Evolutionary conservation across 2,329 filamentous ascomycete genomes (phyloP).

Genomic region (Scedosporium aurantiacum): DNA sequence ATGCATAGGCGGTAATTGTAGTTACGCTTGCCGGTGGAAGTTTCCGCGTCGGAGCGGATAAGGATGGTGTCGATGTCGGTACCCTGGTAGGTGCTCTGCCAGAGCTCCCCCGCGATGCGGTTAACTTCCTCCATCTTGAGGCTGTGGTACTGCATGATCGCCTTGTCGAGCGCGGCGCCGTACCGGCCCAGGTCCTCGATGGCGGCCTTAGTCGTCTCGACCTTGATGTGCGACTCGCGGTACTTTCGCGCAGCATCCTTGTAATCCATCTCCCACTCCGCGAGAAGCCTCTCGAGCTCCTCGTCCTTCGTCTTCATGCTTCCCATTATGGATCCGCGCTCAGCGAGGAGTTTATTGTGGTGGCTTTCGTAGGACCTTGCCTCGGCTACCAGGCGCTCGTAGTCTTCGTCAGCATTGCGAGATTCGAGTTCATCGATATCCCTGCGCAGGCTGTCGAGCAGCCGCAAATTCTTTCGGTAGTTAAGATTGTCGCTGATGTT

Average conservation of each 20-base stretch:
- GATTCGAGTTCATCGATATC: constrained; percentile 67
- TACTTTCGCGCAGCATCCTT: constrained; percentile 70
- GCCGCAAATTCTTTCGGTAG: constrained; percentile 64
- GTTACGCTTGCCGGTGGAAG: constrained; percentile 57
- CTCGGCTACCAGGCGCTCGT: constrained; percentile 61
- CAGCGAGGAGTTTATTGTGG: constrained; percentile 58
- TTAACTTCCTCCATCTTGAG: constrained; percentile 99
- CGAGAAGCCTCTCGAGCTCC: constrained; percentile 59
- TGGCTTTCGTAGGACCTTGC: constrained; percentile 55
- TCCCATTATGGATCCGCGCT: constrained; percentile 64
- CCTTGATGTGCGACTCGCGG: constrained; percentile 78
- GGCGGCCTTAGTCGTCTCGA: constrained; percentile 84
- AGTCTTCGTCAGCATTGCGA: constrained; percentile 74
- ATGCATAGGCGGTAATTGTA: constrained; percentile 99
- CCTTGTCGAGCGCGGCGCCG: constrained; percentile 75
- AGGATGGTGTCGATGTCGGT: constrained; percentile 95
- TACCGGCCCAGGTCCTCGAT: constrained; percentile 84
- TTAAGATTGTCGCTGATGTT: constrained; percentile 83
- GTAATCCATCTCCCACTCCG: constrained; percentile 80
- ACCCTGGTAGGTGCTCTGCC: constrained; percentile 92
- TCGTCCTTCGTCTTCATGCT: constrained; percentile 76
- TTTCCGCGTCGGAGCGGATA: constrained; percentile 85
- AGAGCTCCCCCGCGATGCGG: constrained; percentile 86
- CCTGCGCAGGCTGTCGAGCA: constrained; percentile 52
- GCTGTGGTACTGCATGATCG: constrained; percentile 93